Base-by-base conservation (phyloP, 306 rosid species). In the Citrullus amarus region DNA sequence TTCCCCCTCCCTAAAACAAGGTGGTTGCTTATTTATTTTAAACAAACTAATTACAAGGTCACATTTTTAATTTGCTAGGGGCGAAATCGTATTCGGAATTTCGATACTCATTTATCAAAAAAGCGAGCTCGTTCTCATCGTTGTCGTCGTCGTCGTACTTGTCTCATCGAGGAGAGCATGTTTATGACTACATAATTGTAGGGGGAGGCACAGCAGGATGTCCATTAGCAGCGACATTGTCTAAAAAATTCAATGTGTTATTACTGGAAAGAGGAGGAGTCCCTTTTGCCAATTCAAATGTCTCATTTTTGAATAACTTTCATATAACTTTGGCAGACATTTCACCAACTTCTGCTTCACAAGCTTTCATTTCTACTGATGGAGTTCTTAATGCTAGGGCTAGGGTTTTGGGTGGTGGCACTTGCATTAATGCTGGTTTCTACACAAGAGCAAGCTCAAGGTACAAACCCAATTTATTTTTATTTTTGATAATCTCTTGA, bases 131-230 rank as follows among this genome's bases (percentile, higher is more conserved):
- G 60, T 94, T 94, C 66, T 76, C 93, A 43, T 80, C 91, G 36
- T 65, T 30, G 53, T 83, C 93, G 61, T 83, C 93, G 46, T 83
- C 93, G 61, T 83, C 93, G 46, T 75, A 66, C 39, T 86, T 93
- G 39, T 82, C 90, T 0, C 78, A 81, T 13, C 55, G 82, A 6
- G 72, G 48, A 12, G 82, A 61, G 75, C 83, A 85, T 22, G 93
- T 13, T 1, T 95, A 85, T 75, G 97, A 95, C 70, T 95, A 95
- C 83, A 95, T 95, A 69, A 80, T 95, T 10, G 88, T 95, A 8
- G 98, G 98, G 39, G 98, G 98, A 12, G 98, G 98, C 62, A 89
- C 97, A 8, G 92, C 97, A 8, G 98, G 98, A 50, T 95, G 98
- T 55, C 98, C 98, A 38, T 75, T 95, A 83, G 98, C 96, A 8